Evolutionary conservation across 371 early-diverging fungal genomes (phyloP).

Genomic region (Syncephalastrum contaminatum): DNA sequence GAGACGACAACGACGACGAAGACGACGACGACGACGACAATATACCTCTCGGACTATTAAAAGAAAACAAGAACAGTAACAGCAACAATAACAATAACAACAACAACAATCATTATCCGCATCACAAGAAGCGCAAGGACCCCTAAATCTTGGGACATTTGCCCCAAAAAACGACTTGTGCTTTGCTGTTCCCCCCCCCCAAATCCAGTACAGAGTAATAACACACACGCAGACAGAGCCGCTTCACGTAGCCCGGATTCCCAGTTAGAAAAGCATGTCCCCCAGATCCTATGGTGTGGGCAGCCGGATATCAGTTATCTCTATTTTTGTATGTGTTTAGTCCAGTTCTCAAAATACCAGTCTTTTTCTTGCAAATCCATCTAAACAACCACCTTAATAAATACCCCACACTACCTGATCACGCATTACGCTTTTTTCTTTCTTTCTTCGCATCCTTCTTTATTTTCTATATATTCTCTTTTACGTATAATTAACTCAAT

Average conservation of each 20-base stretch:
- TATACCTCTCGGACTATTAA: too few relatives aligned
- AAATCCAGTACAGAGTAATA: too few relatives aligned
- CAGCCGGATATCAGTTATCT: not conserved
- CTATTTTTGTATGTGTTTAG: constrained; percentile 6
- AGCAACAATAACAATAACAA: too few relatives aligned
- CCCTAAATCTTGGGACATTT: too few relatives aligned
- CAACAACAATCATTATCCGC: too few relatives aligned
- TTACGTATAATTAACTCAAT: not conserved
- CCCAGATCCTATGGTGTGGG: constrained; percentile 2
- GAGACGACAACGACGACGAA: not conserved
- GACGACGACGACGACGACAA: not conserved
- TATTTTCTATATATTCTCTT: not conserved
- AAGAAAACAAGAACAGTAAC: too few relatives aligned
- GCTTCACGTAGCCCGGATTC: too few relatives aligned
- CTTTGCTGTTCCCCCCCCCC: too few relatives aligned
- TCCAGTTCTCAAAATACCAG: constrained; percentile 15
- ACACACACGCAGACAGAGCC: too few relatives aligned
- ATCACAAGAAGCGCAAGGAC: too few relatives aligned
- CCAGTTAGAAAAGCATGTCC: constrained; percentile 5
- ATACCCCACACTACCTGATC: constrained; percentile 5
- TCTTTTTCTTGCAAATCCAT: constrained; percentile 10
- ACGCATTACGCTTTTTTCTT: constrained; percentile 1
- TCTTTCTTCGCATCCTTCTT: constrained; percentile 1
- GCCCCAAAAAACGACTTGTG: too few relatives aligned
- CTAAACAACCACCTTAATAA: too few relatives aligned